Percentiles rank a stretch among this genome's conserved stretches.
These are phyloP conservation scores for Salinomyces thailandicus DNA, from an alignment of 2,329 filamentous ascomycete species.

Conservation along the genomic window DNA sequence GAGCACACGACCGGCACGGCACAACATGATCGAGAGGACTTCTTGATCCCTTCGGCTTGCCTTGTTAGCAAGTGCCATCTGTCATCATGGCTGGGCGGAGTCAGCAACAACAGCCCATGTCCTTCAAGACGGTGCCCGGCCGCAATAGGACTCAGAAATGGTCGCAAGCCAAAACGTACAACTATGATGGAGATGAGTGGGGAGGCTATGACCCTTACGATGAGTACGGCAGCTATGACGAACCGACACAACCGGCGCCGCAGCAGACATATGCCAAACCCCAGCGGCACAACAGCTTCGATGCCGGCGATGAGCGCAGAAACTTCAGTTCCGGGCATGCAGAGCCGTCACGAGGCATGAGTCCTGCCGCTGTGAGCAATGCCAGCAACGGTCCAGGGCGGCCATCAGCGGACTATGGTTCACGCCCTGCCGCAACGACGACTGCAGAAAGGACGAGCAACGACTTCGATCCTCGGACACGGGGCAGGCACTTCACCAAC, in stretches of 20 bases:
- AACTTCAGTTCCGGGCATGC: constrained; percentile 30
- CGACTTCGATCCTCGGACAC: constrained; percentile 5
- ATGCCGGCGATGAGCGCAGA: constrained; percentile 43
- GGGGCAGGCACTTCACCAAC: constrained; percentile 36
- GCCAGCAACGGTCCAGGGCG: neutral
- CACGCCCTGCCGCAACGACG: neutral
- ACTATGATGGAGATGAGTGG: constrained; percentile 92
- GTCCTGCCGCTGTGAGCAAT: constrained; percentile 6
- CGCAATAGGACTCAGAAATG: constrained; percentile 88
- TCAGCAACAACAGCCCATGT: constrained; percentile 44
- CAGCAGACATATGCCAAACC: constrained; percentile 32
- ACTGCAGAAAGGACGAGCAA: constrained; percentile 5
- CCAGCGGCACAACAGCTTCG: constrained; percentile 42
- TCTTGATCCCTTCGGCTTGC: too few relatives aligned
- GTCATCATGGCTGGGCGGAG: too few relatives aligned
- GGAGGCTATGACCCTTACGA: constrained; percentile 54
- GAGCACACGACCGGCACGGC: too few relatives aligned
- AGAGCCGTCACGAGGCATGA: constrained; percentile 3
- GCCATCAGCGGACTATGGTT: constrained; percentile 7
- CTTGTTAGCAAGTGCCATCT: too few relatives aligned
- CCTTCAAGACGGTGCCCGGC: constrained; percentile 77
- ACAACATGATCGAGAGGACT: too few relatives aligned
- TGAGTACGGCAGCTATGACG: constrained; percentile 43
- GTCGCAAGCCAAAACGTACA: constrained; percentile 77
- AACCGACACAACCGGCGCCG: constrained; percentile 30